Conservation (phyloP, 805 yeast species). For the Metschnikowia amazonensis region DNA sequence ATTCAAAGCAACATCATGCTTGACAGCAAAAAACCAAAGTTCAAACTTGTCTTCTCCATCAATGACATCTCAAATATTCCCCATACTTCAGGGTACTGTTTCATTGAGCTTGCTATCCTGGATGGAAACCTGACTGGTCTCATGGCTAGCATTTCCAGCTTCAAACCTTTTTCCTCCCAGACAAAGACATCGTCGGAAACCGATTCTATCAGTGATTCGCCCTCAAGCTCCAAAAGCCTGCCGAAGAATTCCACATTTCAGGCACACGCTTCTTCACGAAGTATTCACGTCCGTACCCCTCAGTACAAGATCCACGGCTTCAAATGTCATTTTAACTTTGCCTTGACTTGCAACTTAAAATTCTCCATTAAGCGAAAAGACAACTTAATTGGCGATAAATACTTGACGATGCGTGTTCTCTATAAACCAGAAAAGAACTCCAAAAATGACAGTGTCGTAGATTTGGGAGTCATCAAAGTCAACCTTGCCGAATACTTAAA, state of each 20-base stretch:
- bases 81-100: slow-evolving; percentile 65
- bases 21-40: slow-evolving; percentile 50
- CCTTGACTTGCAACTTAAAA: slow-evolving; percentile 34
- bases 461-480: slow-evolving; percentile 63
- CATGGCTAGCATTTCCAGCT: slow-evolving; percentile 11
- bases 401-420: slow-evolving; percentile 34
- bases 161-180: slow-evolving; percentile 16
- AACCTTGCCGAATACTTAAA: slow-evolving; percentile 71
- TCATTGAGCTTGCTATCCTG: slow-evolving; percentile 57
- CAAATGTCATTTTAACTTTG: slow-evolving; percentile 37
- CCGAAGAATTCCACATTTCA: slow-evolving; percentile 1
- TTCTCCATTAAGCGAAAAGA: slow-evolving; percentile 39
- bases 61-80: slow-evolving; percentile 83
- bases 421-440: slow-evolving; percentile 31
- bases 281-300: slow-evolving; percentile 29
- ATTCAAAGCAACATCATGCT: slow-evolving; percentile 13
- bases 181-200: neutral
- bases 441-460: slow-evolving; percentile 26
- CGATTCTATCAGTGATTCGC: neutral
- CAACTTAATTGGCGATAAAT: slow-evolving; percentile 41
- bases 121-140: slow-evolving; percentile 37
- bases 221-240: neutral
- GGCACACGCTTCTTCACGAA: slow-evolving; percentile 17
- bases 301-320: slow-evolving; percentile 35
- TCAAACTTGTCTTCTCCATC: slow-evolving; percentile 54